Evolutionary conservation across 805 yeast genomes (phyloP), one percentile per base, ranked within the genome.

Genomic region (Scheffersomyces stipitis): DNA sequence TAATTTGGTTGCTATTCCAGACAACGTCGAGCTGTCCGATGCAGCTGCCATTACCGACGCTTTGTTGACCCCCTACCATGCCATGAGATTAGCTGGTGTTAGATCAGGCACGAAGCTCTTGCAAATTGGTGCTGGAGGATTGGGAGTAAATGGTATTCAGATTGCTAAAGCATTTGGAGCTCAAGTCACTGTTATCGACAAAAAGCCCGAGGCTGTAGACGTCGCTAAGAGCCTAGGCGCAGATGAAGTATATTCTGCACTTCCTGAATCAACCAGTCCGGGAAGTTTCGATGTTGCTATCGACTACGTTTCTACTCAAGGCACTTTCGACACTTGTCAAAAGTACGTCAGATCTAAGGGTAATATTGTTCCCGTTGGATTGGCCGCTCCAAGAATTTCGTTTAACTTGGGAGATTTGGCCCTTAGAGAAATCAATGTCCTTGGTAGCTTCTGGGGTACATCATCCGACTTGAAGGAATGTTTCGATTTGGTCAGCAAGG

Each of bases 31-130:
- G 15, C 50, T 41, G 24, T 59, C 41, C n/a, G 49, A 41, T 4
- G 66, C 65, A 1, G 64, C 66, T 1, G 56, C 51, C 12, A 54
- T 59, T 13, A 52, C 64, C 1, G 66, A 61, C 34, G 59, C 62
- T 3, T 49, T 58, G 4, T 36, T 61, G 33, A 61, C 66, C 1
- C 64, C 66, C 3, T 61, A 47, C 40, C 65, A 61, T 32, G 64
- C 66, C 5, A 45, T 60, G 18, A 57, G 48, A 42, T 45, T 48
- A 28, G 58, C 58, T 4, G 28, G 31, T n/a, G 34, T 61, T 12
- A 33, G 36, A 3, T 49, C 58, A 3, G 33, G 43, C 8, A 34
- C 45, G 18, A 54, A 49, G 29, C 60, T 60, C 5, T 41, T 61
- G 16, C 40, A 57, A 14, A 43, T 56, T 15, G 66, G 66, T 2